Base-by-base conservation (phyloP, 345 rosid genomes). In the Pistacia vera region DNA sequence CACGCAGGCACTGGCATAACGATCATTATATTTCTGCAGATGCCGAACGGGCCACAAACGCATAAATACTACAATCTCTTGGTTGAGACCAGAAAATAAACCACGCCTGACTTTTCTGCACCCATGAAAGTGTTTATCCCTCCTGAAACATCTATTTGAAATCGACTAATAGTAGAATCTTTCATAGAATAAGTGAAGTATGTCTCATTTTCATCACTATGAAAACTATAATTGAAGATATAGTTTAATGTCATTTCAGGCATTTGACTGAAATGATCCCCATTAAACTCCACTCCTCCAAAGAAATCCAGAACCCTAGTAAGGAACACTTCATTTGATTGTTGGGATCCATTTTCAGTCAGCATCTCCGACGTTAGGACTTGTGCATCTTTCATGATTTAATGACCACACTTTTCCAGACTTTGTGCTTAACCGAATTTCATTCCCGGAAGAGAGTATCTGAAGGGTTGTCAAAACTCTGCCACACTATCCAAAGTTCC, bases 401-500 rank as follows among this genome's bases (percentile, higher is more conserved):
- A 76, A n/a, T 30, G 49, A 30, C 58, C 60, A 58, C 11, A 70
- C 73, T 16, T 63, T n/a, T 3, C 79, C 73, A 10, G 79, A 57
- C 28, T 57, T 79, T 35, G 55, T 22, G 65, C 5, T 71, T 20
- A 57, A 11, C 70, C 83, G 4, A 80, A 10, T 55, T 51, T 75
- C 68, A 80, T 58, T 63, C 76, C n/a, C 17, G 83, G 83, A 3
- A 75, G 69, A 80, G 36, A 1, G 73, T 65, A 22, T 75, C 44
- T 13, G 63, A 16, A 22, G 78, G 79, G 63, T 60, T 25, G 22
- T 80, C 83, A 51, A 80, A 80, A 22, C 83, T 76, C 54, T 80
- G 76, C 82, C 82, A 80, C 55, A 79, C 2, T 36, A 57, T 52
- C 55, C 63, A 5, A 38, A 64, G 55, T 55, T 16, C n/a, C 22